Evolutionary conservation across 2,329 filamentous ascomycete genomes (phyloP), one percentile per base, ranked within the genome.

Genomic region (Colletotrichum gigasporum): DNA sequence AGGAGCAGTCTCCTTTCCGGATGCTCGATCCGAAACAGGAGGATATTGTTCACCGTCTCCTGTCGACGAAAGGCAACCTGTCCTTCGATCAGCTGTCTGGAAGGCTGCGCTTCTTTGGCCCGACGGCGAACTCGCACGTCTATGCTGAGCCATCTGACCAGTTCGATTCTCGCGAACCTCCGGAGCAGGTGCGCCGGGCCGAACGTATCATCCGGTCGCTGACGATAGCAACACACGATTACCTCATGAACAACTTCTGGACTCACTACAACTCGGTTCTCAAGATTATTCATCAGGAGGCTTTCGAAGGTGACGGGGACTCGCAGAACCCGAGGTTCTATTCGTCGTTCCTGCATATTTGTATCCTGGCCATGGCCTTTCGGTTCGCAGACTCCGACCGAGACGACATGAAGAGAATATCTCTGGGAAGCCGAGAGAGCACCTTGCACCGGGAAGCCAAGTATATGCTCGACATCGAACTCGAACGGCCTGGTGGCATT

Each of bases 381-480:
- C 78, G 83, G 34, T 83, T 79, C 60, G 82, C 83, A 20, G 83
- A 86, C 68, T 79, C 79, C 70, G 72, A 75, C 14, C 74, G 84
- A 28, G 76, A 79, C 2, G 84, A 86, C 64, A 81, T 86, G 61
- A 78, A 79, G 65, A 78, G 75, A 55, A 79, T 86, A 20, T 74
- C 79, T 1, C 59, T 85, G 1, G 80, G 78, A 4, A 77, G 76
- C 34, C 77, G 81, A 67, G 83, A 86, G 70, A 85, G 83, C 68
- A 83, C 80, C 0, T 72, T 87, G 18, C 84, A 86, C 63, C 71
- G 81, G 28, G 84, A 86, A 70, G 82, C 84, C 51, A 86, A 85
- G 69, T 79, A 81, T 47, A 83, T 86, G 82, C 73, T 86, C 18
- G 82, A 86, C 62, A 78, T 78, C 58, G 84, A 86, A 69, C 72